Evolutionary conservation across 148 eudicot genomes (phyloP).

Genomic region (Rhododendron griersonianum): DNA sequence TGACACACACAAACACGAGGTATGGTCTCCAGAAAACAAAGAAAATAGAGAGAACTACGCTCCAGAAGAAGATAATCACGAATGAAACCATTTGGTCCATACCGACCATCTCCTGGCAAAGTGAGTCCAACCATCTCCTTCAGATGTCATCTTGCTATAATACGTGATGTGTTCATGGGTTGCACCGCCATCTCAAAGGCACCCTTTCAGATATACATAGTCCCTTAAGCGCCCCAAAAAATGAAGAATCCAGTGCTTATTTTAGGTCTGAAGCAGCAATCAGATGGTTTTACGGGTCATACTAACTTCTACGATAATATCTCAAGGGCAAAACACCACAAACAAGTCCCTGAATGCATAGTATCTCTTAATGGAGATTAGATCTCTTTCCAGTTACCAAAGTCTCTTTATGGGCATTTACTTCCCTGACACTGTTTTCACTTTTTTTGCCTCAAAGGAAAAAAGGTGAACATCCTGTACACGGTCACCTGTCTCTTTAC

Average conservation of each 20-base stretch:
- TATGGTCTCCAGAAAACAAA: background rate
- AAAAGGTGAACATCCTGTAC: too few relatives aligned
- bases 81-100: background rate
- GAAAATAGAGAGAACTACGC: background rate
- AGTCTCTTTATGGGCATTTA: too few relatives aligned
- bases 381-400: too few relatives aligned
- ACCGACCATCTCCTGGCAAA: background rate
- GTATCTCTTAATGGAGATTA: too few relatives aligned
- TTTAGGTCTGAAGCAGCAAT: background rate
- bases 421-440: too few relatives aligned
- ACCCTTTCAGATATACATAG: too few relatives aligned
- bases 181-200: background rate
- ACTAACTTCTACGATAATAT: background rate
- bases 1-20: background rate
- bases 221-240: background rate
- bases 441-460: too few relatives aligned
- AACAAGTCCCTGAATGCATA: too few relatives aligned
- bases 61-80: background rate
- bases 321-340: background rate
- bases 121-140: background rate
- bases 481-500: too few relatives aligned
- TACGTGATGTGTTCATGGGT: background rate
- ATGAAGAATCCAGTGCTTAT: background rate
- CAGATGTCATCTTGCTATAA: background rate
- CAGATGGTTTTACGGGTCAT: background rate